Evolutionary conservation across 1,139 yeast genomes (phyloP), one percentile per base, ranked within the genome.

Genomic region (Sugiyamaella castrensis): DNA sequence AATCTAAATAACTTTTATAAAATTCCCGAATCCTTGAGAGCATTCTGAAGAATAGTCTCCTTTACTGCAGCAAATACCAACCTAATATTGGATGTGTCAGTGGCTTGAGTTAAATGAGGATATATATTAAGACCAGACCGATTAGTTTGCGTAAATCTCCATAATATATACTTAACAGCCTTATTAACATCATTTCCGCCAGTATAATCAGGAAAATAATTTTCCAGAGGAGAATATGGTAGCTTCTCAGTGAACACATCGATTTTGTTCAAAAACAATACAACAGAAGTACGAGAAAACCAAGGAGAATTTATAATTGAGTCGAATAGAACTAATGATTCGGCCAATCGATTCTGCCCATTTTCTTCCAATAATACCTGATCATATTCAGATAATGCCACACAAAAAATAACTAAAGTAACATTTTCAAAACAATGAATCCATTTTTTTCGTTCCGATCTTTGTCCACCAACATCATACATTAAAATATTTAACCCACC

Each of bases 351-450:
- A 64, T 88, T 89, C 64, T 86, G 92, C 10, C 63, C 60, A 35
- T 55, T 51, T 62, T 89, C 95, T 67, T 89, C 97, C 47, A 87
- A 68, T 51, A 89, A 70, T 1, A 81, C 86, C 68, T 88, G 96
- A 67, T 89, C 96, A 62, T 89, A 89, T 66, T 89, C 97, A 1
- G 92, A 83, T 46, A 89, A 71, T 0, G 97, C 91, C 16, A 88
- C 96, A 67, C 96, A 88, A 66, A 88, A 89, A 51, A 89, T 87
- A 43, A 89, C 86, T 45, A 87, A 74, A 0, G 96, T 86, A 31
- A 89, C 97, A 60, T 89, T 88, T 67, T 89, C 96, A 62, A 89
- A 89, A 64, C 96, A 89, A 68, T 89, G 95, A 57, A 89, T 89
- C 97, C 97, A 89, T 67, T 89, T 89, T 63, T 87, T 87, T 47